Percentiles rank a stretch among this genome's conserved stretches.
These are phyloP conservation scores for Buxus sempervirens DNA, from an alignment of 164 flowering plant species.

Conservation along the genomic window DNA sequence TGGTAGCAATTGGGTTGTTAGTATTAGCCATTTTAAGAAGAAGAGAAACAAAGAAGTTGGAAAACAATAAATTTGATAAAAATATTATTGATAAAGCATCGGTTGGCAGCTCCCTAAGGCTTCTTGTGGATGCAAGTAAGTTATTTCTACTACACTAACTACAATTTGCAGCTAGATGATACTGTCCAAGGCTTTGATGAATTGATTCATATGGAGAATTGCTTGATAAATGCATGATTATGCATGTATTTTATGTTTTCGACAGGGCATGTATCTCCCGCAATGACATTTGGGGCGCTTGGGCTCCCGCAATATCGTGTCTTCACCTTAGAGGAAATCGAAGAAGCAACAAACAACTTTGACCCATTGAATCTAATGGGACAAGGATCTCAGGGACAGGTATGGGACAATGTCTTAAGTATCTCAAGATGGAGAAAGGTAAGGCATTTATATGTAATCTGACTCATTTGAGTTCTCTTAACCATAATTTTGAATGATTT, in stretches of 20 bases:
- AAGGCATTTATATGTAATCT: neutral
- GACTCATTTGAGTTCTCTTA: neutral
- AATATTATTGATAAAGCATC: constrained; percentile 34
- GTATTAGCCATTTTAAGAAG: constrained; percentile 31
- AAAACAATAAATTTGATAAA: constrained; percentile 18
- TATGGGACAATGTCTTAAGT: constrained; percentile 14
- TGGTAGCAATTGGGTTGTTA: constrained; percentile 30
- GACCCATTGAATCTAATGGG: constrained; percentile 55
- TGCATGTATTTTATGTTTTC: constrained; percentile 7
- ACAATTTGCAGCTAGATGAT: neutral
- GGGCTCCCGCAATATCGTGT: constrained; percentile 62
- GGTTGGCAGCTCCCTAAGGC: constrained; percentile 31
- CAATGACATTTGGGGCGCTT: constrained; percentile 46
- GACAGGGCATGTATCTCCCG: constrained; percentile 50
- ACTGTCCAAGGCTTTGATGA: neutral
- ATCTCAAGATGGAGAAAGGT: neutral
- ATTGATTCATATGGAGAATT: too few relatives aligned
- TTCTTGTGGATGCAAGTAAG: constrained; percentile 50
- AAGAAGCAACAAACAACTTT: constrained; percentile 78
- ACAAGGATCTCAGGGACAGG: constrained; percentile 77
- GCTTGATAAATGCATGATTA: neutral
- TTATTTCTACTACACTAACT: neutral
- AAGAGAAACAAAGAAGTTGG: constrained; percentile 14
- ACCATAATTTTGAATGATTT: neutral
- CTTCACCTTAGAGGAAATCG: constrained; percentile 74